Percentiles rank a stretch among this genome's conserved stretches.
These are phyloP conservation scores for Aquilaria sinensis DNA, from an alignment of 345 rosid species.

Conservation along the genomic window DNA sequence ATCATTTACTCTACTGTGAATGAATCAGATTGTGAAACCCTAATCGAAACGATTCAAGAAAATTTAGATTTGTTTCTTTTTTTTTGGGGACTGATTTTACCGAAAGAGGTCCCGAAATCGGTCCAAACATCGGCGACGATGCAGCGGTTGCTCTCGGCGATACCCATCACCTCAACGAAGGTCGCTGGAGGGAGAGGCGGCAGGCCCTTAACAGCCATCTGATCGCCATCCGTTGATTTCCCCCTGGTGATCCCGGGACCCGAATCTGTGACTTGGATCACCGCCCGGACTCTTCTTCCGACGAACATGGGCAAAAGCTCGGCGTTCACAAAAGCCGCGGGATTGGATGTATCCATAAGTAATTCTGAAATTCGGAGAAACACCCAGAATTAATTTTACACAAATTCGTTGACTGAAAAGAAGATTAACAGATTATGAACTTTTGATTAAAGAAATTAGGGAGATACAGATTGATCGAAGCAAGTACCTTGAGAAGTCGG, in stretches of 20 bases:
- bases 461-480: too few species aligned
- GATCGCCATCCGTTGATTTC: too few species aligned
- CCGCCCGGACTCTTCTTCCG: constrained; percentile 57
- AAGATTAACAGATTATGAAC: too few species aligned
- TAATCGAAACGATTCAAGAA: neutral
- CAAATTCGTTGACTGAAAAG: too few species aligned
- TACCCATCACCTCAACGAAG: too few species aligned
- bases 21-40: neutral
- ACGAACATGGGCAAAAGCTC: constrained; percentile 43
- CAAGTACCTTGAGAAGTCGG: too few species aligned
- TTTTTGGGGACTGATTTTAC: constrained; percentile 21
- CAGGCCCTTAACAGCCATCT: too few species aligned
- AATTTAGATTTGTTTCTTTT: neutral
- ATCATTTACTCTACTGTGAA: neutral
- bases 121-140: constrained; percentile 68
- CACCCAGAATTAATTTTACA: too few species aligned
- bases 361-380: too few species aligned
- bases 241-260: too few species aligned
- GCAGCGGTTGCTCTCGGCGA: constrained; percentile 6
- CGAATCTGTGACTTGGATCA: too few species aligned
- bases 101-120: constrained; percentile 72
- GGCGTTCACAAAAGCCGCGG: constrained; percentile 86
- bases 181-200: neutral
- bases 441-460: too few species aligned
- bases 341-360: constrained; percentile 70